Evolutionary conservation across 1,284 basidiomycete genomes (phyloP), one percentile per base, ranked within the genome.

Genomic region (Austroboletus novae-zelandiae): DNA sequence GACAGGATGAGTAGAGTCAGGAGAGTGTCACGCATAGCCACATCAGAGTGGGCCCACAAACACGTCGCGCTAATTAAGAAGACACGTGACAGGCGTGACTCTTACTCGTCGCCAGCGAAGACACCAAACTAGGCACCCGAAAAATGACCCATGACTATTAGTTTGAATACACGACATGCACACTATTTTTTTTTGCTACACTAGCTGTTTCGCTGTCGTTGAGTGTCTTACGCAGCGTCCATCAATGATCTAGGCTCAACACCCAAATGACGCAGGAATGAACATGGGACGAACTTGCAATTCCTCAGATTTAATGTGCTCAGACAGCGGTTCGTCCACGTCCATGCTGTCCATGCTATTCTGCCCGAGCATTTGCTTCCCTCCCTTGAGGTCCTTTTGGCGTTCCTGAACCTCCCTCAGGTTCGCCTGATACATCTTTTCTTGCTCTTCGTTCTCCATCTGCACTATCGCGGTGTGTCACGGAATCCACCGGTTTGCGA

Each of bases 381-480:
- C 55, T 37, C 76, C 74, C 59, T 81, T 78, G 17, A 73, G 66
- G 51, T 81, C 76, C 74, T 82, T 80, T 73, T 42, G 71, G 20
- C 67, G 64, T 4, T 75, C 74, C 17, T 67, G 61, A 4, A 74
- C 66, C 8, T 77, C 76, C 48, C 68, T 70, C 35, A 80, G 62
- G 25, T 57, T 72, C 9, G 57, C 46, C 41, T 59, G 57, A 36
- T 67, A 67, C 10, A 48, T 37, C 49, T 41, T 61, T 51, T 77
- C 72, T 4, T 23, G 72, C n/a, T 64, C 59, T 45, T 70, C 68
- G 20, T 67, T 66, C 27, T 62, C 62, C 13, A 48, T 49, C 50
- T 70, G 70, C 20, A 61, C 58, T 2, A 53, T 55, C 11, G 51
- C 58, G 10, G 47, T 61, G 35, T 69, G 66, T 54, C 1, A 69